phyloP scores from a whole-genome alignment of 371 early-diverging fungal genomes.

The Mucor lusitanicus region DNA sequence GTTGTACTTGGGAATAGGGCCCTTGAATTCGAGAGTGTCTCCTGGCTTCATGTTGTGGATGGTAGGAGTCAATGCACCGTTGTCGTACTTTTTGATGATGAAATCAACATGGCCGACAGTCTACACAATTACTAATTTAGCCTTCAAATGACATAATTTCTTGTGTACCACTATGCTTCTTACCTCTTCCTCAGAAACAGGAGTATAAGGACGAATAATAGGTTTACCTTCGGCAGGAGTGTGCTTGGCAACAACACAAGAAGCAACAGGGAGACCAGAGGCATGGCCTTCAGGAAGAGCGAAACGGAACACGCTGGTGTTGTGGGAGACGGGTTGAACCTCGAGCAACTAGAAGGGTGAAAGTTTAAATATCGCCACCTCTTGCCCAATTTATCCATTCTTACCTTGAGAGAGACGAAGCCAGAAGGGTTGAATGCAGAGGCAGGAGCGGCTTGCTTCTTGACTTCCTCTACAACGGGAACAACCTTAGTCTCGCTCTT shows the following conservation, averaged over 20 bases:
- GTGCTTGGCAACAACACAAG: conserved; percentile 76
- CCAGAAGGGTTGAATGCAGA: conserved; percentile 67
- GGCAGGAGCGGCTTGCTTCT: conserved; percentile 37
- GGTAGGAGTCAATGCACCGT: conserved; percentile 78
- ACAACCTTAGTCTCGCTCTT: conserved; percentile 28
- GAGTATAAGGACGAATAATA: conserved; percentile 92
- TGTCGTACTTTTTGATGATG: conserved; percentile 79
- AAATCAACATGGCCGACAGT: conserved; percentile 83
- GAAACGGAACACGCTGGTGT: conserved; percentile 83
- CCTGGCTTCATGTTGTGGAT: conserved; percentile 81
- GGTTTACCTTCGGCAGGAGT: conserved; percentile 53
- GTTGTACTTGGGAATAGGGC: conserved; percentile 85
- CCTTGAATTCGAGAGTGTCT: conserved; percentile 86
- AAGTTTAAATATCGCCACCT: not conserved
- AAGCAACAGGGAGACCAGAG: conserved; percentile 76
- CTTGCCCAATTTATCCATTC: not conserved
- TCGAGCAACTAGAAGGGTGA: conserved; percentile 46
- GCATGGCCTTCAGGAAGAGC: conserved; percentile 69
- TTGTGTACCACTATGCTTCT: not conserved
- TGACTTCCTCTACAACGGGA: conserved; percentile 26
- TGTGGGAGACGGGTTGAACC: conserved; percentile 67
- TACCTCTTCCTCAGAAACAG: conserved; percentile 70
- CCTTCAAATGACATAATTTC: not conserved
- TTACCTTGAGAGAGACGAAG: conserved; percentile 60
- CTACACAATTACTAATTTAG: conserved; percentile 15